Base-by-base conservation (phyloP, 108 stramenopile genomes). In the Cyclotella kingstonii region DNA sequence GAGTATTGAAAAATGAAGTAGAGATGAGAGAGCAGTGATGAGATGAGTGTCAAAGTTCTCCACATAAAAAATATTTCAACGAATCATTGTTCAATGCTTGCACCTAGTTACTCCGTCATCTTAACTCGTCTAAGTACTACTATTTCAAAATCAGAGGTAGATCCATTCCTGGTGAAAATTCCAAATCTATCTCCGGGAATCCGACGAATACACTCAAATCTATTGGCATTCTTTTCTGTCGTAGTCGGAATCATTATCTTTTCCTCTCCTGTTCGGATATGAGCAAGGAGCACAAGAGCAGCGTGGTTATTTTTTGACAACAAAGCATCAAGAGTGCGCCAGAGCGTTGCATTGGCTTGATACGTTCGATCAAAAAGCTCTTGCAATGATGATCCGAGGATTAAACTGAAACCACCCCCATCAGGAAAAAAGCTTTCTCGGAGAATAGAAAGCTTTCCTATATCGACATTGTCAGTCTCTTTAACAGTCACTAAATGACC, bases 331-430 rank as follows among this genome's bases (percentile, higher is more conserved):
- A 84, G 70, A 5, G 66, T 17, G 12, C 38, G 54, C 78, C 80
- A 79, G 28, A 84, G 47, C 19, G 34, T 21, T 18, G 68, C 49
- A 11, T 64, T 50, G 2, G 40, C 12, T 7, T 71, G 14, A 27
- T 60, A 30, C 1, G 83, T 72, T 54, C 66, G 70, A 50, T 73
- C 64, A 47, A 81, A 84, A 18, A 84, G 61, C 29, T 49, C 67
- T 55, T 79, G 80, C 30, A 84, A 54, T 14, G 80, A 79, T 31
- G 80, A 71, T 57, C 83, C 83, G 42, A 81, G 48, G 25, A 84
- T 56, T 2, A 84, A 8, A 15, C 75, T 41, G 62, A 81, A 84
- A 27, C 79, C 79, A 26, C 40, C 67, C n/a, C 27, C 52, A 18
- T 17, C n/a, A 22, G 26, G 39, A 45, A 31, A 47, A 34, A 61